Evolutionary conservation across 2,329 filamentous ascomycete genomes (phyloP), one percentile per base, ranked within the genome.

Genomic region (Claviceps sorghi): DNA sequence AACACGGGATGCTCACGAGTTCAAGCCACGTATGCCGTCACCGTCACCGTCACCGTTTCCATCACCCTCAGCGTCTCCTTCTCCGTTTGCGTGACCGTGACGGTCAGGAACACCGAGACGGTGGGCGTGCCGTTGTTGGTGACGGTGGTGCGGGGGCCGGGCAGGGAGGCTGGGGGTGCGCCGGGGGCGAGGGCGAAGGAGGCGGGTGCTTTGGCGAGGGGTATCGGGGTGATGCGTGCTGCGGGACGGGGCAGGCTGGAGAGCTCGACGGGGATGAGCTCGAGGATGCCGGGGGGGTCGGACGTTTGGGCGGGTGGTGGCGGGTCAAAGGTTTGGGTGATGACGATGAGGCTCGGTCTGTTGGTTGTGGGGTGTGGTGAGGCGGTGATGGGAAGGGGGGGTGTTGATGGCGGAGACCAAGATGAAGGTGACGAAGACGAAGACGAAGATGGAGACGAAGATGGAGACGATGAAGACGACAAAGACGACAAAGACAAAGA

Each of bases 41-140:
- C 21, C 0, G 45, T 34, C 13, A 51, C 30, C 11, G 66, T 61
- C 19, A 66, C 54, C 4, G 65, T 69, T 9, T 64, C 63, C 8
- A 63, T 68, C 57, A 63, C 57, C 5, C 66, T 69, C 10, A 67
- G 61, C 7, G 63, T 67, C 58, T 63, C 58, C 42, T 60, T 64
- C 48, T 57, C 55, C 45, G 53, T 60, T 41, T 60, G 59, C 49
- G 59, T 63, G 2, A 65, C 58, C 21, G 66, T 68, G 29, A 65
- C 61, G 4, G 69, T 70, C 2, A 69, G 64, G 4, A 59, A 65
- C 11, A 69, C 57, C 1, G 66, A 67, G 36, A 69, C 64, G 10
- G 66, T 68, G 2, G 64, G 62, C n/a, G 60, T 61, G 3, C 65
- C 65, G 34, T 62, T 58, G 21, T 64, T 59, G 17, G 55, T 44